Conservation (phyloP, 805 yeast species). For the Cyberlindnera euphorbiiphila region DNA sequence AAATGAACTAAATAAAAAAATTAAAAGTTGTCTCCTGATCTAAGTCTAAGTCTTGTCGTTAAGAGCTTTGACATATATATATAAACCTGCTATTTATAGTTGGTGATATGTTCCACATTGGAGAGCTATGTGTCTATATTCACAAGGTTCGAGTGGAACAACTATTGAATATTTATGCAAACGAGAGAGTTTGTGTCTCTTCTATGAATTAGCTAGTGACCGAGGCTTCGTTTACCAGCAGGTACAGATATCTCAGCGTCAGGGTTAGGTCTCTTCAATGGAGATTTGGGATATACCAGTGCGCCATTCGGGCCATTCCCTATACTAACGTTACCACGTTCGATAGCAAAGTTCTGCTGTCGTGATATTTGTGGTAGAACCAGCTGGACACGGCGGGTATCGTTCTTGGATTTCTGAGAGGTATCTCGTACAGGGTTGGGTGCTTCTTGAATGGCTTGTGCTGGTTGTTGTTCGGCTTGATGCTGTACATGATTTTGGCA, state of each 20-base stretch:
- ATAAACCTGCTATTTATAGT: too few species aligned
- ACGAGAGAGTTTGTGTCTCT: too few species aligned
- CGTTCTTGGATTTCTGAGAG: not conserved
- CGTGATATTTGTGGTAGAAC: conserved; percentile 1
- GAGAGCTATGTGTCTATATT: too few species aligned
- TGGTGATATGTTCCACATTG: too few species aligned
- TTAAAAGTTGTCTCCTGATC: too few species aligned
- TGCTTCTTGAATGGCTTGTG: conserved; percentile 1
- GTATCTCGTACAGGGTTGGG: not conserved
- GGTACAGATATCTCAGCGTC: not conserved
- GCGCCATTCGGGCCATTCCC: not conserved
- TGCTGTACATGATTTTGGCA: too few species aligned
- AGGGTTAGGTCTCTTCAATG: conserved; percentile 19
- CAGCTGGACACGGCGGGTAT: conserved; percentile 1
- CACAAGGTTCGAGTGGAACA: too few species aligned
- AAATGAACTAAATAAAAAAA: not conserved
- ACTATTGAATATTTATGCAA: too few species aligned
- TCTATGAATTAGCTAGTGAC: too few species aligned
- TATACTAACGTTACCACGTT: not conserved
- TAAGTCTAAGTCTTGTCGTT: too few species aligned
- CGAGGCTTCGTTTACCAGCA: conserved; percentile 3
- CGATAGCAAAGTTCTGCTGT: not conserved
- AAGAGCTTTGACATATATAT: too few species aligned
- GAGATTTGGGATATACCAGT: conserved; percentile 10
- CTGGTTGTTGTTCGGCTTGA: not conserved